phyloP scores from a whole-genome alignment of 208 protist species.

The Acanthamoeba lenticulata region DNA sequence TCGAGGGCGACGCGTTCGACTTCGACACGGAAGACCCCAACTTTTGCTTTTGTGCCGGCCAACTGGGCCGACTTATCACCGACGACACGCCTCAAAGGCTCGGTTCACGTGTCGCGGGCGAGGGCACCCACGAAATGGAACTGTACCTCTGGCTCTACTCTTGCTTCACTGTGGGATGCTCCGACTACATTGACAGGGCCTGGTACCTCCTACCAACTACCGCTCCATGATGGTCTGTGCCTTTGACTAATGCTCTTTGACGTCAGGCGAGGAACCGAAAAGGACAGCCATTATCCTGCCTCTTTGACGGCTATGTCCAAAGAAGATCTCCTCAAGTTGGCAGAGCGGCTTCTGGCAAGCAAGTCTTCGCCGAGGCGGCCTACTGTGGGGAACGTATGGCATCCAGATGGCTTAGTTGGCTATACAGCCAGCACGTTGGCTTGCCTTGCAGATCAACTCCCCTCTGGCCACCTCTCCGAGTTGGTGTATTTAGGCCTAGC shows the following conservation, averaged over 20 bases:
- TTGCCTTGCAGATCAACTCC: background rate
- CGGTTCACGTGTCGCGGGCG: too few species aligned
- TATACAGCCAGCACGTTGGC: background rate
- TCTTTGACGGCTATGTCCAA: too few species aligned
- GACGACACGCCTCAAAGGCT: too few species aligned
- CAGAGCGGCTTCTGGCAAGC: background rate
- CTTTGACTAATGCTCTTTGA: background rate
- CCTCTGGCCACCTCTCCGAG: background rate
- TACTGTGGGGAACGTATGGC: background rate
- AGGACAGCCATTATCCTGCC: background rate
- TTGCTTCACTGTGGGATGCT: background rate
- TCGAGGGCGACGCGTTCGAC: too few species aligned
- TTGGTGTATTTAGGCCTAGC: background rate
- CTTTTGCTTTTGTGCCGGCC: too few species aligned
- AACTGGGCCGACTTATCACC: too few species aligned
- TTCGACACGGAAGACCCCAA: too few species aligned
- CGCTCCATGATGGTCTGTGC: background rate
- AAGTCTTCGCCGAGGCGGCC: background rate
- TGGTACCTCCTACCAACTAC: background rate
- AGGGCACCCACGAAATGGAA: background rate
- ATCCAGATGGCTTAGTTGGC: background rate
- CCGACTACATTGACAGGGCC: background rate
- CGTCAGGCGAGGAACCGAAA: background rate
- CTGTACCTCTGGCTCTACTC: background rate
- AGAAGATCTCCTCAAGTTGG: background rate